These are phyloP conservation scores for Vaucheria bursata DNA, from an alignment of 352 stramenopile species.

Conservation along the genomic window DNA sequence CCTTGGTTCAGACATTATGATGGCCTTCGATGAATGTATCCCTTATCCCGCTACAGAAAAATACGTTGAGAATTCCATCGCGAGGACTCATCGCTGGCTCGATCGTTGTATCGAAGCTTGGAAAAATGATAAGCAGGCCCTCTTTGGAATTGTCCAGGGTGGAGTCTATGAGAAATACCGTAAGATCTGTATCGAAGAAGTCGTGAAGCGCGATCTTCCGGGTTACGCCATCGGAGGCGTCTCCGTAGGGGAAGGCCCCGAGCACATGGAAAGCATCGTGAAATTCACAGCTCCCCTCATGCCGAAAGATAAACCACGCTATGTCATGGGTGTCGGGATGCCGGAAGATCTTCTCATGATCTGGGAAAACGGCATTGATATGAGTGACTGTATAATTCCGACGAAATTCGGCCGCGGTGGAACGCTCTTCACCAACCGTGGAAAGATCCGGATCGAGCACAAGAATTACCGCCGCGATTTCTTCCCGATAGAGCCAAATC, in stretches of 20 bases:
- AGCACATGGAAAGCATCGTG: neutral
- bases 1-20: neutral
- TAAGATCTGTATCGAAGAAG: neutral
- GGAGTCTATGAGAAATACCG: neutral
- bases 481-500: neutral
- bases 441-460: neutral
- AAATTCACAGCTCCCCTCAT: neutral
- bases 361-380: constrained; percentile 1
- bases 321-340: neutral
- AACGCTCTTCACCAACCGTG: constrained; percentile 1
- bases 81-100: neutral
- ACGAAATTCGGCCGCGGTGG: neutral
- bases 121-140: neutral
- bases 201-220: constrained; percentile 1
- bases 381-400: neutral
- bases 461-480: constrained; percentile 1
- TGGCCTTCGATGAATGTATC: constrained; percentile 2
- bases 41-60: neutral
- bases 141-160: neutral
- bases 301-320: neutral
- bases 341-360: neutral
- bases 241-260: neutral
- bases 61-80: constrained; percentile 1
- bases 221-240: neutral
- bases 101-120: neutral